Base-by-base conservation (phyloP, 805 yeast species). In the Saccharomycopsis sp. region DNA sequence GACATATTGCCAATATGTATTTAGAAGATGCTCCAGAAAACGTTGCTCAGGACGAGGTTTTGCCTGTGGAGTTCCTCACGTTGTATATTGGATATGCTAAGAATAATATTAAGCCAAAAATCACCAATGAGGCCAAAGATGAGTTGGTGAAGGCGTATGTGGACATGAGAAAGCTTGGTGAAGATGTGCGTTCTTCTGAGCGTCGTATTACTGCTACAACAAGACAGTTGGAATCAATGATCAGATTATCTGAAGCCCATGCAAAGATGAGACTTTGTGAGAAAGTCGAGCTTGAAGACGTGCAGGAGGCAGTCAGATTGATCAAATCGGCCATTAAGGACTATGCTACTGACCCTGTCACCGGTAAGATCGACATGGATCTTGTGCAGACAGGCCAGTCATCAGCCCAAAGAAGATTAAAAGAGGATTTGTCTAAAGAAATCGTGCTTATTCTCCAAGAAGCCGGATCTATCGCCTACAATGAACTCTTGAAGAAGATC, bases 331-430 rank as follows among this genome's bases (percentile, higher is more conserved):
- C 99, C 14, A 89, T 94, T 64, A 94, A 94, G 70, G 98, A 94
- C 64, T 94, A 94, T 70, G 99, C 99, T 15, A 94, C 97, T 2
- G 99, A 94, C 74, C 99, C 99, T 23, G 77, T 86, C 41, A 93
- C 99, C 0, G 99, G 99, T 34, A 82, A 94, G 67, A 94, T 94
- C 64, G 99, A 94, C 70, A 91, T 94, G 97, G 97, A 91, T 70
- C 77, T 94, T 69, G 92, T 94, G 29, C 97, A 93, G 73, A 94
- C 98, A 0, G 99, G 98, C 53, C 91, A 92, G 53, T 88, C 97
- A 0, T 79, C 89, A 1, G 89, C 93, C 2, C 96, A 92, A 70
- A 79, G 97, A 71, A 80, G 84, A 65, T 70, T 85, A 69, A 86
- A 84, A 65, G 89, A 86, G 63, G 96, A 88, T 68, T 75, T 89